A percentile compares a stretch with the other conserved stretches of the same genome.
Evolutionary conservation across 1,284 basidiomycete genomes (phyloP).

Genomic region (Cystobasidium slooffiae): DNA sequence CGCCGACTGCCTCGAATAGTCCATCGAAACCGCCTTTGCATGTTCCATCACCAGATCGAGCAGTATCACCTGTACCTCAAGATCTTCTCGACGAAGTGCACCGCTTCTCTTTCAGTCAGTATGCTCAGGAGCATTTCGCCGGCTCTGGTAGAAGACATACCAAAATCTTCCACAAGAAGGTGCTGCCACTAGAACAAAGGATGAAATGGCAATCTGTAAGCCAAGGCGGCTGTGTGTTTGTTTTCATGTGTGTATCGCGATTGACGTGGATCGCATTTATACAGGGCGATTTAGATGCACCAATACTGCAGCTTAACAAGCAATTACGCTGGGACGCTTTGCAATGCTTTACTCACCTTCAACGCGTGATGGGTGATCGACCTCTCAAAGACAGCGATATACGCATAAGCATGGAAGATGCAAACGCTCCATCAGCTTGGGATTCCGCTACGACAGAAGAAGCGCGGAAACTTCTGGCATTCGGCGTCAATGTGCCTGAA

Average conservation of each 20-base stretch:
- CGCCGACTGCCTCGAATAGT: neutral
- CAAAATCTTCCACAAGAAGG: conserved; percentile 61
- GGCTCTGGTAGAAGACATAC: conserved; percentile 77
- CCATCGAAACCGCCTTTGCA: too few species aligned
- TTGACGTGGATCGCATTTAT: neutral
- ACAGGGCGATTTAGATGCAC: conserved; percentile 63
- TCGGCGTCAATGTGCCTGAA: conserved; percentile 76
- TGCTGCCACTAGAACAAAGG: conserved; percentile 63
- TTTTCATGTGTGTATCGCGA: neutral
- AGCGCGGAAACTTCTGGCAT: conserved; percentile 78
- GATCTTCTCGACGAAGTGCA: conserved; percentile 80
- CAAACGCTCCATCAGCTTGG: conserved; percentile 22
- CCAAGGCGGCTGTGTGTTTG: neutral
- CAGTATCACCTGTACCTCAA: conserved; percentile 66
- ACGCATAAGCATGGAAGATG: conserved; percentile 14
- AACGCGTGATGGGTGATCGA: conserved; percentile 88
- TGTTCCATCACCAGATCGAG: conserved; percentile 57
- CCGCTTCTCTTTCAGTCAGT: conserved; percentile 79
- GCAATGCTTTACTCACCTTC: conserved; percentile 82
- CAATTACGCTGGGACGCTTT: conserved; percentile 73
- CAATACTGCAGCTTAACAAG: conserved; percentile 72
- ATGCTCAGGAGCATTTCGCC: conserved; percentile 84
- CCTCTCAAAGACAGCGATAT: neutral
- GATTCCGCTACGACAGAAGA: conserved; percentile 70
- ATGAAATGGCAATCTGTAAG: conserved; percentile 30